Percentiles rank a stretch among this genome's conserved stretches.
phyloP scores from a whole-genome alignment of 108 stramenopile genomes.

The Cyclotella kingstonii region DNA sequence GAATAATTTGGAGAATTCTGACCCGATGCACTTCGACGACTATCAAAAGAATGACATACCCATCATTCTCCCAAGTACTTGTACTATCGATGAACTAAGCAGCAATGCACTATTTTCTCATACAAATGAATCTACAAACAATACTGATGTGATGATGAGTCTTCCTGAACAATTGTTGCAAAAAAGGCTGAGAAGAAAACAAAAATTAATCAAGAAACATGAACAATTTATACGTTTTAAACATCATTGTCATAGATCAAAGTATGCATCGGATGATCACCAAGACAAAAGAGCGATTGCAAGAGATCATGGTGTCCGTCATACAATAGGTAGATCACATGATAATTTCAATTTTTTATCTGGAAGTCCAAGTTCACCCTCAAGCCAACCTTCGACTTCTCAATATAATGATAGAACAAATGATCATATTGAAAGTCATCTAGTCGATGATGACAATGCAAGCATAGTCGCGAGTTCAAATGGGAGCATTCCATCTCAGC shows the following conservation, averaged over 20 bases:
- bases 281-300: no score
- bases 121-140: background rate
- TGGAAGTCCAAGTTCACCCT: background rate
- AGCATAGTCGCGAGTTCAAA: slow-evolving; percentile 26
- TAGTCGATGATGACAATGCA: slow-evolving; percentile 18
- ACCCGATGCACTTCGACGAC: background rate
- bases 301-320: slow-evolving; percentile 1
- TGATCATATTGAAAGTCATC: background rate
- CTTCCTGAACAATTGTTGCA: slow-evolving; percentile 34
- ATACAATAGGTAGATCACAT: background rate
- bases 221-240: slow-evolving; percentile 16
- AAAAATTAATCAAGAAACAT: slow-evolving; percentile 21
- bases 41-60: background rate
- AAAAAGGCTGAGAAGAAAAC: slow-evolving; percentile 25
- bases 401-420: background rate
- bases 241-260: background rate
- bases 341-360: slow-evolving; percentile 9
- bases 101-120: background rate
- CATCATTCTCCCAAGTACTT: background rate
- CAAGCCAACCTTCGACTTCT: background rate
- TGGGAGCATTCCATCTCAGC: slow-evolving; percentile 6
- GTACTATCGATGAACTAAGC: background rate
- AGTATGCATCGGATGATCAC: background rate
- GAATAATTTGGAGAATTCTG: background rate
- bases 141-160: slow-evolving; percentile 11